Evolutionary conservation across 768 basidiomycete species (phyloP).

Genomic region (Tulasnella sp.): DNA sequence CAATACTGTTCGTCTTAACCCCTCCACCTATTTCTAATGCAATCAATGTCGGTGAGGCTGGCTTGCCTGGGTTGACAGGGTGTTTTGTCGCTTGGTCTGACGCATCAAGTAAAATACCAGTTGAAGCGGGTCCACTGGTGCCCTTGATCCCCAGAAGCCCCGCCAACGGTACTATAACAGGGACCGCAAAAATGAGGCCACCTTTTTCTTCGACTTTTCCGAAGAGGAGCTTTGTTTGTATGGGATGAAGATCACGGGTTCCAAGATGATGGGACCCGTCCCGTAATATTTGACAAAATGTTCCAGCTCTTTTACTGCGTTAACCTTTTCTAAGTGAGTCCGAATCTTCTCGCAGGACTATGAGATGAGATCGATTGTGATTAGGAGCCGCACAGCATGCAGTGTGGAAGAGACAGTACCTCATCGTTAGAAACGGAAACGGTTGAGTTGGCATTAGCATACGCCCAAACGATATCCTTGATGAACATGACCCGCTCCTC

Average conservation of each 20-base stretch:
- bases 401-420: slow-evolving; percentile 46
- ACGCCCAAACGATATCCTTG: slow-evolving; percentile 94
- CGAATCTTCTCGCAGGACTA: slow-evolving; percentile 93
- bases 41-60: too few relatives aligned
- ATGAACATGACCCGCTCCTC: slow-evolving; percentile 89
- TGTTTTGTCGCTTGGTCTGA: too few relatives aligned
- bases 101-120: too few relatives aligned
- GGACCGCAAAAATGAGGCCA: slow-evolving; percentile 52
- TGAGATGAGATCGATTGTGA: too few relatives aligned
- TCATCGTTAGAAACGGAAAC: slow-evolving; percentile 97
- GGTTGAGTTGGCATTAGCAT: slow-evolving; percentile 90
- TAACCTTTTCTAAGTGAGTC: slow-evolving; percentile 80
- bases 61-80: too few relatives aligned
- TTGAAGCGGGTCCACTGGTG: slow-evolving; percentile 37
- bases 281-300: slow-evolving; percentile 85
- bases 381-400: background rate
- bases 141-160: too few relatives aligned
- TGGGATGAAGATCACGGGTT: slow-evolving; percentile 75
- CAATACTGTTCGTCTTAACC: too few relatives aligned
- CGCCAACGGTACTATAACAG: slow-evolving; percentile 40
- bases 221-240: slow-evolving; percentile 52
- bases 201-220: slow-evolving; percentile 51
- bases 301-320: slow-evolving; percentile 82
- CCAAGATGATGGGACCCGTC: slow-evolving; percentile 82
- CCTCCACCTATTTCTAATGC: too few relatives aligned